Conservation (phyloP, 495 filamentous ascomycete genomes). For the Podospora comata region DNA sequence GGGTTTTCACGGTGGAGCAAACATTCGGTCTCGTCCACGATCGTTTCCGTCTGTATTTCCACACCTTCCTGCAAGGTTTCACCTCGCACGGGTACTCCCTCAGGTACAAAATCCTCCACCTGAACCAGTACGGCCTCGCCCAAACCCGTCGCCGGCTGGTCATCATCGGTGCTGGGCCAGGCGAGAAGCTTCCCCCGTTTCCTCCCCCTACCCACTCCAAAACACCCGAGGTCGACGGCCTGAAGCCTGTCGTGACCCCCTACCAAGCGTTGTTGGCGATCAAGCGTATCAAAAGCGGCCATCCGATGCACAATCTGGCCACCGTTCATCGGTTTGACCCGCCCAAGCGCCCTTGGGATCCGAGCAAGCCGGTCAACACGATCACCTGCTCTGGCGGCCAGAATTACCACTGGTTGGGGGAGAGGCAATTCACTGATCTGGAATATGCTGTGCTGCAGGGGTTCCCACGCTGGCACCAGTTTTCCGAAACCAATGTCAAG, state of each 20-base stretch:
- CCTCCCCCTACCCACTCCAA: conserved; percentile 65
- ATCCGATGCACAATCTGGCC: conserved; percentile 36
- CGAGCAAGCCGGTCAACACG: conserved; percentile 43
- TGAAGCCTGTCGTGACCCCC: conserved; percentile 34
- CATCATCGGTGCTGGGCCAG: conserved; percentile 75
- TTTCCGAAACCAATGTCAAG: conserved; percentile 49
- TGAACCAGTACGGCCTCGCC: conserved; percentile 44
- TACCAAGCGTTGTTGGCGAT: conserved; percentile 31
- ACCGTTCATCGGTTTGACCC: conserved; percentile 22
- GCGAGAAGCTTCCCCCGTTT: conserved; percentile 68
- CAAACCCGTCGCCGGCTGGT: conserved; percentile 57
- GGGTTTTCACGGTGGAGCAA: conserved; percentile 81
- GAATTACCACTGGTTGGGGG: conserved; percentile 67
- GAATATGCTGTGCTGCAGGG: conserved; percentile 76
- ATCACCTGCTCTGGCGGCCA: conserved; percentile 70
- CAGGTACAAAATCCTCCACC: conserved; percentile 49
- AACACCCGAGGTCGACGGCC: conserved; percentile 37
- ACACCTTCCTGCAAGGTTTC: conserved; percentile 61
- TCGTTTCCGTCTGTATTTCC: conserved; percentile 52
- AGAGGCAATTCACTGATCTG: conserved; percentile 61
- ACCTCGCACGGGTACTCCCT: conserved; percentile 67
- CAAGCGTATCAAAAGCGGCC: conserved; percentile 43
- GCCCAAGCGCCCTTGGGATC: conserved; percentile 39
- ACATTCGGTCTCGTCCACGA: conserved; percentile 62
- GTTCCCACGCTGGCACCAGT: conserved; percentile 65